These are phyloP conservation scores for Endocalyx cinctus DNA, from an alignment of 2,329 filamentous ascomycete genomes.

Conservation along the genomic window DNA sequence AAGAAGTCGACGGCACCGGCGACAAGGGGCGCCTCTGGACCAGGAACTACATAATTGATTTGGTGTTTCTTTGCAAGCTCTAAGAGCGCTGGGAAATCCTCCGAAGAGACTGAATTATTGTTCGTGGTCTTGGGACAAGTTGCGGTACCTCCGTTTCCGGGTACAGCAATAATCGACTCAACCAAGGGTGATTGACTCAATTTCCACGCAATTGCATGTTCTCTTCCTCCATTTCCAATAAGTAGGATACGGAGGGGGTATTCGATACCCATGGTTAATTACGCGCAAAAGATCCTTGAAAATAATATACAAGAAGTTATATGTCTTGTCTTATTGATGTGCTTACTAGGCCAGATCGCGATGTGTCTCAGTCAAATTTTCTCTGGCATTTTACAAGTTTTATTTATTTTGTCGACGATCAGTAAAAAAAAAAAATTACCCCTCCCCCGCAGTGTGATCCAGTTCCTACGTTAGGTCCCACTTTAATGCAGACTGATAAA, in stretches of 20 bases:
- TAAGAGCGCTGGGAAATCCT: constrained; percentile 76
- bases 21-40: constrained; percentile 90
- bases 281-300: too few species aligned
- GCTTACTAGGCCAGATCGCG: too few species aligned
- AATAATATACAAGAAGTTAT: too few species aligned
- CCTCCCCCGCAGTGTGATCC: constrained; percentile 25
- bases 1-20: constrained; percentile 86
- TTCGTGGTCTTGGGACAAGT: constrained; percentile 69
- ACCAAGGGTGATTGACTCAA: constrained; percentile 76
- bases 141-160: constrained; percentile 85
- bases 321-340: too few species aligned
- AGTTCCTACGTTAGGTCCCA: too few species aligned
- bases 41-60: constrained; percentile 81
- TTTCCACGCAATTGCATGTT: constrained; percentile 95
- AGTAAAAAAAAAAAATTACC: too few species aligned
- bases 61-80: constrained; percentile 66
- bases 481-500: too few species aligned
- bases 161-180: constrained; percentile 65
- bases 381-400: constrained; percentile 5
- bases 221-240: constrained; percentile 88
- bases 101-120: constrained; percentile 60
- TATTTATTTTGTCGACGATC: too few species aligned
- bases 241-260: constrained; percentile 66
- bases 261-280: constrained; percentile 22
- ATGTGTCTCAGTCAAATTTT: too few species aligned